Evolutionary conservation across 352 stramenopile species (phyloP).

Genomic region (Phytophthora niederhauseri): DNA sequence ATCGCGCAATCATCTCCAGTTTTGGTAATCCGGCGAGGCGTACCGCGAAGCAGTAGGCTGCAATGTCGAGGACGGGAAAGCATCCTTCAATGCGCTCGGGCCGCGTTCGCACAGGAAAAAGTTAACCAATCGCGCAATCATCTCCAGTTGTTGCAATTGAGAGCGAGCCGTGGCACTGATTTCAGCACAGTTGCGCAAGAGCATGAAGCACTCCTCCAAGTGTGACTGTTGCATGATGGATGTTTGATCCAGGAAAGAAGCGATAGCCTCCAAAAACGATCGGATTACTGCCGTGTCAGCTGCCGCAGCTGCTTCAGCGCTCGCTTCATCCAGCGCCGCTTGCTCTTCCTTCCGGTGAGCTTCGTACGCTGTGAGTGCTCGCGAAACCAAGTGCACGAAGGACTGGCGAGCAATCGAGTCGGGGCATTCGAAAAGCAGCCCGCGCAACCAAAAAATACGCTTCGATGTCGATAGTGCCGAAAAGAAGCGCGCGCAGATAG

Average conservation of each 20-base stretch:
- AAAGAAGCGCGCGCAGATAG: constrained; percentile 77
- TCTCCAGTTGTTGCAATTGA: constrained; percentile 61
- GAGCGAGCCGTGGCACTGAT: constrained; percentile 55
- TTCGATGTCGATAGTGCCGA: constrained; percentile 61
- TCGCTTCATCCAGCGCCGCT: constrained; percentile 22
- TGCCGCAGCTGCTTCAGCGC: constrained; percentile 24
- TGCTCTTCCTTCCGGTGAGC: constrained; percentile 54
- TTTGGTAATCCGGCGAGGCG: too few relatives aligned
- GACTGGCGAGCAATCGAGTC: constrained; percentile 88
- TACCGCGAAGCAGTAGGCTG: constrained; percentile 54
- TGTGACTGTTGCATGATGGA: constrained; percentile 81
- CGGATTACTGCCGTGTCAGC: constrained; percentile 36
- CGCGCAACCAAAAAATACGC: constrained; percentile 60
- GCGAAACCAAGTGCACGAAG: constrained; percentile 83
- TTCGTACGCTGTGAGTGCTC: constrained; percentile 74
- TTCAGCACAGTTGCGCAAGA: constrained; percentile 80
- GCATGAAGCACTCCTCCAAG: constrained; percentile 89
- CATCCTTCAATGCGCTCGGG: constrained; percentile 66
- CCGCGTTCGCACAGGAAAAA: constrained; percentile 83
- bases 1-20: constrained; percentile 76
- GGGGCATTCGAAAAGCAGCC: constrained; percentile 84
- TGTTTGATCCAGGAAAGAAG: constrained; percentile 74
- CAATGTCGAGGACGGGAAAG: constrained; percentile 68
- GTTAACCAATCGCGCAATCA: constrained; percentile 82
- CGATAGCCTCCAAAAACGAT: constrained; percentile 56